phyloP scores from a whole-genome alignment of 371 early-diverging fungal genomes.

The Lichtheimia ornata region DNA sequence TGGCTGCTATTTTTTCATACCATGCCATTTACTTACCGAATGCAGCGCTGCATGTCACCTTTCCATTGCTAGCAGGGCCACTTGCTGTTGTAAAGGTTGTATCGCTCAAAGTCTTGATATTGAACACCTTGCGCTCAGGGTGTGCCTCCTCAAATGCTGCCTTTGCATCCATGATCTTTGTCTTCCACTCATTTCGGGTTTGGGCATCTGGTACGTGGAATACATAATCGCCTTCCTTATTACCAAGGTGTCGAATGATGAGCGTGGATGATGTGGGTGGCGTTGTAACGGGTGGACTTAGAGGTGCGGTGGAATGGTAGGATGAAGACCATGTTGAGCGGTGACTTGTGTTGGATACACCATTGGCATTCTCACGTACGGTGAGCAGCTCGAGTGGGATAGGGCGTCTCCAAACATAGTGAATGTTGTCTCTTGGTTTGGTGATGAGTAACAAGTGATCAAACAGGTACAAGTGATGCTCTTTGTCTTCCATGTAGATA shows the following conservation, averaged over 20 bases:
- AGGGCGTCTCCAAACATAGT: constrained; percentile 59
- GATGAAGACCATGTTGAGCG: neutral
- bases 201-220: constrained; percentile 72
- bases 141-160: constrained; percentile 39
- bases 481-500: constrained; percentile 68
- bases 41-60: constrained; percentile 70
- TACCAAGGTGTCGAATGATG: constrained; percentile 68
- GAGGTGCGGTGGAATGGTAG: neutral
- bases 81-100: constrained; percentile 28
- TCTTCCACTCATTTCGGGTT: constrained; percentile 79
- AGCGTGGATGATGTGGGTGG: neutral
- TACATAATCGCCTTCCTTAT: constrained; percentile 66
- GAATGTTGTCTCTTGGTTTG: constrained; percentile 48
- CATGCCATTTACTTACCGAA: constrained; percentile 43
- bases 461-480: constrained; percentile 79
- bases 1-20: neutral
- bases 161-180: constrained; percentile 75
- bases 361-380: constrained; percentile 49
- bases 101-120: constrained; percentile 50
- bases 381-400: constrained; percentile 63
- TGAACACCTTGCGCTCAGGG: constrained; percentile 60
- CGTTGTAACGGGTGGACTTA: too few relatives aligned
- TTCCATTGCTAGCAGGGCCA: constrained; percentile 27
- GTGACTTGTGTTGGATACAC: constrained; percentile 12
- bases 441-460: constrained; percentile 87